Conservation (phyloP, 2,329 filamentous ascomycete species). For the Trichoderma koningiopsis region DNA sequence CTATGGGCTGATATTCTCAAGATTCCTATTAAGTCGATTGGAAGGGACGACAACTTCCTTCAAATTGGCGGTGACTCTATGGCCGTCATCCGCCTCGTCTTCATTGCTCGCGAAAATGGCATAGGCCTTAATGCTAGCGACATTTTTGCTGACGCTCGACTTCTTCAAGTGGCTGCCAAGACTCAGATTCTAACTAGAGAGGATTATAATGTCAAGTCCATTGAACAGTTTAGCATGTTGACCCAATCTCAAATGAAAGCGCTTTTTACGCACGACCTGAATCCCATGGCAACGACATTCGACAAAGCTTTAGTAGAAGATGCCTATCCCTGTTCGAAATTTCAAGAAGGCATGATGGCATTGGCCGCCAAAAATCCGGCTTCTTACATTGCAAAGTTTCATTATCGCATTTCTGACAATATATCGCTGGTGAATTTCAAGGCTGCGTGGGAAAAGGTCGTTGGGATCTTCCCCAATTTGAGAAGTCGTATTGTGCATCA, state of each 20-base stretch:
- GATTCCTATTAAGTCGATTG: constrained; percentile 20
- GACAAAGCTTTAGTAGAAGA: constrained; percentile 7
- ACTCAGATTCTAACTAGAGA: not conserved
- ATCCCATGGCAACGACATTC: not conserved
- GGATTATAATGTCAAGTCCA: not conserved
- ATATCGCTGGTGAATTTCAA: not conserved
- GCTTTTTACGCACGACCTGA: not conserved
- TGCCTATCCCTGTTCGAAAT: constrained; percentile 26
- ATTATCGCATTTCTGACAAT: not conserved
- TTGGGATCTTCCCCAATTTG: not conserved
- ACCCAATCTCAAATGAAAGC: not conserved
- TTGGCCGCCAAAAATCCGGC: constrained; percentile 21
- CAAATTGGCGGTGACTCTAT: constrained; percentile 30
- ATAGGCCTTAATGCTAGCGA: constrained; percentile 24
- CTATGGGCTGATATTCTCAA: constrained; percentile 10
- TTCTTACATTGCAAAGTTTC: constrained; percentile 4
- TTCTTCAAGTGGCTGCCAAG: not conserved
- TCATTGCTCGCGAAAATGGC: not conserved
- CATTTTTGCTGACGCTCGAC: constrained; percentile 27
- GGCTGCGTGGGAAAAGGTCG: constrained; percentile 24
- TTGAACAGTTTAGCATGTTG: not conserved
- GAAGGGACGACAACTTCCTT: constrained; percentile 29
- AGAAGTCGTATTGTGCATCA: constrained; percentile 26
- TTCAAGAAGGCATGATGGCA: constrained; percentile 28
- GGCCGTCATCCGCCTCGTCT: not conserved